Evolutionary conservation across 108 stramenopile genomes (phyloP), one percentile per base, ranked within the genome.

Genomic region (Nitzschia sp.): DNA sequence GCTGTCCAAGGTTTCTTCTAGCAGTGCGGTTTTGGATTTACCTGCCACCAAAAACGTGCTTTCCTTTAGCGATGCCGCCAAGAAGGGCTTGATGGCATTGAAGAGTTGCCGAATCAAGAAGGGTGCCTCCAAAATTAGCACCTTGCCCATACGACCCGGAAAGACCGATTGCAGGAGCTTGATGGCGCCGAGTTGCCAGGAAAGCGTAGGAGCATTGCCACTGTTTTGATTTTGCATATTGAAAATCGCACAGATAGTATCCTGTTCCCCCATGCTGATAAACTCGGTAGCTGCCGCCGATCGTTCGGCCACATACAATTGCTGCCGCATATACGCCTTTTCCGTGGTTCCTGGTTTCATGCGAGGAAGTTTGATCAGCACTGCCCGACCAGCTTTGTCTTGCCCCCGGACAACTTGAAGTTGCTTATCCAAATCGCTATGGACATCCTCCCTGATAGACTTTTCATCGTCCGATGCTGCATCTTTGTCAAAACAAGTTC

Each of bases 291-390:
- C 73, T 1, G 79, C 79, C 15, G 47, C 33, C 11, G 55, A 54
- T 53, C 79, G 79, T 59, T 80, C 79, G 22, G 61, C 73, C 23
- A 66, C 41, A 45, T 74, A 80, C 19, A 80, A 15, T 21, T 63
- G 73, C 1, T 71, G 53, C 3, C 52, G 38, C 17, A 74, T 41
- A 61, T 59, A 80, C 4, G 58, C 61, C 45, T 69, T 41, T 17
- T 69, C 62, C 21, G 58, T 58, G 1, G 63, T 69, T 30, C 54
- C 63, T 0, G 26, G 28, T 26, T 63, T 27, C 34, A 48, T 55
- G 0, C 79, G 61, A 41, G 67, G 34, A 38, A 45, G 25, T 21
- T 53, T 41, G 59, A 69, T 53, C 32, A 70, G 15, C 3, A 74
- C 36, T 9, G 73, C 67, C 11, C 68, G 72, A 21, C 60, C 50